Conservation (phyloP, 2,329 filamentous ascomycete species). For the Cladophialophora yegresii region DNA sequence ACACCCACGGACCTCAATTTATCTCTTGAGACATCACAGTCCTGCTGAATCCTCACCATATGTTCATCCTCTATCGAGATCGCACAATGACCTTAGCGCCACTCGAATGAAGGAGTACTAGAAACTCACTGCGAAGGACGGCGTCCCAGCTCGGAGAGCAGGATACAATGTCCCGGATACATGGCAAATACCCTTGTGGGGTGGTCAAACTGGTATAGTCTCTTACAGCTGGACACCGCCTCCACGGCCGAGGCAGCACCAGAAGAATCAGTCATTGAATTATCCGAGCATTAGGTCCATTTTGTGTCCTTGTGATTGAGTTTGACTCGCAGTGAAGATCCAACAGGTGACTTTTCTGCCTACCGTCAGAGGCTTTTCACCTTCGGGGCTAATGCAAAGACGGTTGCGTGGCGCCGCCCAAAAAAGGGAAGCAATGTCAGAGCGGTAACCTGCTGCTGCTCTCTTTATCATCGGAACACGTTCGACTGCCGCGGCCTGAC, state of each 20-base stretch:
- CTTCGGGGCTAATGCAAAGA: not conserved
- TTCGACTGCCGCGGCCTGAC: too few species aligned
- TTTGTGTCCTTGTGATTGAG: not conserved
- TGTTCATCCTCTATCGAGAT: not conserved
- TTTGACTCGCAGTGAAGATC: not conserved
- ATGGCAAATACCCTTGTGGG: not conserved
- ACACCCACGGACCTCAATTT: not conserved
- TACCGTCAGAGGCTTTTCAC: not conserved
- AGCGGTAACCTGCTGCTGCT: not conserved
- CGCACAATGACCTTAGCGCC: not conserved
- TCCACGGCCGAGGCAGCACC: not conserved
- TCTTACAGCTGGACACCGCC: not conserved
- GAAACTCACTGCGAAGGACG: not conserved
- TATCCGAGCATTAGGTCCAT: not conserved
- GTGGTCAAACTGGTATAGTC: not conserved
- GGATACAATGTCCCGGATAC: not conserved
- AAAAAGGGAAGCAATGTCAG: not conserved
- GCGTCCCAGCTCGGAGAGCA: not conserved
- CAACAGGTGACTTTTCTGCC: not conserved
- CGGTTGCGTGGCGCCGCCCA: too few species aligned
- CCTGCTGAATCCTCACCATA: not conserved
- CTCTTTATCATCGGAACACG: too few species aligned
- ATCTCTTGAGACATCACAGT: not conserved
- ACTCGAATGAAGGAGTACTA: not conserved
- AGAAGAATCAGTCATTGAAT: not conserved